Evolutionary conservation across 2,329 filamentous ascomycete genomes (phyloP), one percentile per base, ranked within the genome.

Genomic region (Penicillium sp.): DNA sequence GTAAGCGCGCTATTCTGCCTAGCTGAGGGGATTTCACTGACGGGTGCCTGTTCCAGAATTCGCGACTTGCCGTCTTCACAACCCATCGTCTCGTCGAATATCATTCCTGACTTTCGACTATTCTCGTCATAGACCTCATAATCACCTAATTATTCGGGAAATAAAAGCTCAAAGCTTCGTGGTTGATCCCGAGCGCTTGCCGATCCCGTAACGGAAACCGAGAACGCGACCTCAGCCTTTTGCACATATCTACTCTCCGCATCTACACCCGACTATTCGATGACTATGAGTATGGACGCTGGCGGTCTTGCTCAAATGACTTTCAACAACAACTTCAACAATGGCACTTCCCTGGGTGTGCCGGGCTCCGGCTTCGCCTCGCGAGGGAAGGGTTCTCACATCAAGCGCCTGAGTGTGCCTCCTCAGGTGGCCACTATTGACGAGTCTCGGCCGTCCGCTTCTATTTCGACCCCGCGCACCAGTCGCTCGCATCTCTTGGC

Each of bases 291-390:
- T 67, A 72, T 94, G 85, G 86, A 95, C 91, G 85, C 91, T 82
- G 91, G 91, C 81, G 89, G 89, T 93, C 88, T 95, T 78, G 86
- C 89, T 93, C 89, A 94, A 81, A 97, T 97, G 91, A 87, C 89
- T 76, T 91, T 89, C 78, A 87, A 84, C 71, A 87, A 87, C 70
- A 74, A 79, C 69, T 77, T 85, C 69, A 77, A 80, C 65, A 77
- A 80, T 66, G 80, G 80, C 62, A 68, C 62, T 70, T 84, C 82
- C 61, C 77, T 95, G 61, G 82, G 84, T 64, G 82, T 88, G 74
- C 86, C 89, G 43, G 77, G 81, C 52, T 82, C 86, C 56, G 87
- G 89, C 63, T 86, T 95, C 65, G 89, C 88, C 54, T 91, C 90
- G 61, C 85, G 93, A 60, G 81, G 82, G 56, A 88, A 94, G 64